Conservation (phyloP, 768 basidiomycete genomes). For the Suillus discolor region DNA sequence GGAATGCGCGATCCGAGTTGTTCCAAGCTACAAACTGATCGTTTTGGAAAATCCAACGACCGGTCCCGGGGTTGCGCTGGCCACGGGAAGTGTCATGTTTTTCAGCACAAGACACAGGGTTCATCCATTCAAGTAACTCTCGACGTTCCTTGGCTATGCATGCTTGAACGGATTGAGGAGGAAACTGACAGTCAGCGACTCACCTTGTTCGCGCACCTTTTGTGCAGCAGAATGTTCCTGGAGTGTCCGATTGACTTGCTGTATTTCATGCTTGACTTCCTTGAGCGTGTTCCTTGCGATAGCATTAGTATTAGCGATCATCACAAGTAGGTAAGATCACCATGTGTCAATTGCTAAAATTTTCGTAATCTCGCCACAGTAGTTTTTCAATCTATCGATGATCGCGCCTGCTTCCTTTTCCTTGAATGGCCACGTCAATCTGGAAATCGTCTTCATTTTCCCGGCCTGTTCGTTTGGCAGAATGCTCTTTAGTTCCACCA, state of each 20-base stretch:
- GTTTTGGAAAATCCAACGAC: neutral
- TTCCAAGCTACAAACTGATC: neutral
- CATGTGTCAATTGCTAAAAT: neutral
- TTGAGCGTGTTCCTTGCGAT: neutral
- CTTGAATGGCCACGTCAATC: constrained; percentile 10
- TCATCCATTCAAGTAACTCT: constrained; percentile 1
- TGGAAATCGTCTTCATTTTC: neutral
- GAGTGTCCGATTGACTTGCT: neutral
- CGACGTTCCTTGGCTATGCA: neutral
- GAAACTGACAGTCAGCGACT: neutral
- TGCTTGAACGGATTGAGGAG: neutral
- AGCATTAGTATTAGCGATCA: neutral
- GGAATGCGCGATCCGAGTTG: neutral
- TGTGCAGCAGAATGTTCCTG: neutral
- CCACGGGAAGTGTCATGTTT: neutral
- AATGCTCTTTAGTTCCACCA: neutral
- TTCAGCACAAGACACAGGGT: neutral
- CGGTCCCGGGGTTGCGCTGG: neutral
- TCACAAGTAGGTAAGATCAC: neutral
- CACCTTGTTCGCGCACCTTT: neutral
- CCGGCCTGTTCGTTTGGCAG: constrained; percentile 1
- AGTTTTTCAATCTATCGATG: neutral
- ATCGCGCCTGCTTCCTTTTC: neutral
- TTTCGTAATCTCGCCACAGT: neutral
- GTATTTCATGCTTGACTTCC: neutral